phyloP scores from a whole-genome alignment of 148 eudicot species.

The Rhododendron griersonianum region DNA sequence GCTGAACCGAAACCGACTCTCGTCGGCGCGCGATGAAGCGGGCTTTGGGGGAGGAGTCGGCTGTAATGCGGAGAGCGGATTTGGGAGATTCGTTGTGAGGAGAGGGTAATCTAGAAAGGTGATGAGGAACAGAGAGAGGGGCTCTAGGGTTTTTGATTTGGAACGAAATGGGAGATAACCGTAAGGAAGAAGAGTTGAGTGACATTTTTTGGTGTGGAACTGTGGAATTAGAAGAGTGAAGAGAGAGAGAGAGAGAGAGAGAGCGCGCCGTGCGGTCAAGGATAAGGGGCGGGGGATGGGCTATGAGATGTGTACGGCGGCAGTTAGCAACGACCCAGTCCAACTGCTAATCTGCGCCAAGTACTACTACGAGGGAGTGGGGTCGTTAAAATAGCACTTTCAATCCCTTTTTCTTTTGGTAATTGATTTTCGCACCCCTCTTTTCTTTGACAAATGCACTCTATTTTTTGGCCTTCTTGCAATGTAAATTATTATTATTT shows the following conservation, averaged over 20 bases:
- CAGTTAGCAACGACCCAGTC: background rate
- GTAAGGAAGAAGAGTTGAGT: conserved; percentile 18
- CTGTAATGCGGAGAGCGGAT: conserved; percentile 35
- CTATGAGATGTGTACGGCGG: background rate
- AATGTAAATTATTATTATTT: no score
- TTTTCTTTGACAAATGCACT: no score
- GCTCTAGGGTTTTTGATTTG: conserved; percentile 31
- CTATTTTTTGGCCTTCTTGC: no score
- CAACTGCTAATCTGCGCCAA: background rate
- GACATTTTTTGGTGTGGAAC: conserved; percentile 14
- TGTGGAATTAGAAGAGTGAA: background rate
- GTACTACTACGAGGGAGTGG: no score
- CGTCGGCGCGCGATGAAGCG: conserved; percentile 56
- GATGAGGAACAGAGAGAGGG: background rate
- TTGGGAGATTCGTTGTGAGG: conserved; percentile 26
- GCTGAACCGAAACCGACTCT: conserved; percentile 54
- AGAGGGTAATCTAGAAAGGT: background rate
- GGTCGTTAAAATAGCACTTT: no score
- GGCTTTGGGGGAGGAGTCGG: conserved; percentile 57
- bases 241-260: no score
- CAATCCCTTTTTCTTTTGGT: no score
- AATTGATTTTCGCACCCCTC: no score
- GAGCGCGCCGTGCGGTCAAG: background rate
- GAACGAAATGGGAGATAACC: conserved; percentile 13
- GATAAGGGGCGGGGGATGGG: background rate